These are phyloP conservation scores for Leishmania aethiopica DNA, from an alignment of 208 protist genomes.

Conservation along the genomic window DNA sequence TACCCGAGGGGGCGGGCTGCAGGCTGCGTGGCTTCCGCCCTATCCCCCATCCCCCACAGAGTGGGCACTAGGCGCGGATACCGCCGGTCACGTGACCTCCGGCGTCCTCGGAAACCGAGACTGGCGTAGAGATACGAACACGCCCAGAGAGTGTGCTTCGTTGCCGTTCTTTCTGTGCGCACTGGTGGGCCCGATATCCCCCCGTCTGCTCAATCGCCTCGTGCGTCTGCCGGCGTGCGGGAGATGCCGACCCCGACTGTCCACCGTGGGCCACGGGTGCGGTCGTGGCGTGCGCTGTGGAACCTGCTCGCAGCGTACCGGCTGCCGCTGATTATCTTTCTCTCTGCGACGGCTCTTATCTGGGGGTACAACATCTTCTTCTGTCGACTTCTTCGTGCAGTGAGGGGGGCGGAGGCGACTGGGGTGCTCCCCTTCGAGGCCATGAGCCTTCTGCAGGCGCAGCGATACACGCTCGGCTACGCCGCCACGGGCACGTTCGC, in stretches of 20 bases:
- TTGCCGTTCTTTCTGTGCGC: neutral
- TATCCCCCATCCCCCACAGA: too few species aligned
- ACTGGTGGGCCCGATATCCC: neutral
- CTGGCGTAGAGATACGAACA: neutral
- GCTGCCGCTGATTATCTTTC: constrained; percentile 20
- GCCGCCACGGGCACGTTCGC: constrained; percentile 7
- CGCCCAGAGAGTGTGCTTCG: neutral
- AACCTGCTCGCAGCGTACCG: constrained; percentile 24
- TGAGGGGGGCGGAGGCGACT: neutral
- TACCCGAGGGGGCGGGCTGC: neutral
- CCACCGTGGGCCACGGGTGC: neutral
- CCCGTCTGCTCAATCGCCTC: neutral
- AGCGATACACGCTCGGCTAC: constrained; percentile 4
- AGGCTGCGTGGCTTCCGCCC: neutral
- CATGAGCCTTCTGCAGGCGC: neutral
- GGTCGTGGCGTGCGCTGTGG: constrained; percentile 3
- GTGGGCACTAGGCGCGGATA: too few species aligned
- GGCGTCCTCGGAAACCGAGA: neutral
- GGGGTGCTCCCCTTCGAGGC: neutral
- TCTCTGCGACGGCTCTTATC: constrained; percentile 9
- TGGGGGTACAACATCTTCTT: constrained; percentile 25
- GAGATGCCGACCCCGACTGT: constrained; percentile 27
- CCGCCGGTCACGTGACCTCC: too few species aligned
- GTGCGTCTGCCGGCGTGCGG: neutral
- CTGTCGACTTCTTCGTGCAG: neutral